These are phyloP conservation scores for Martiniozyma abietophila DNA, from an alignment of 805 yeast species.

Conservation along the genomic window DNA sequence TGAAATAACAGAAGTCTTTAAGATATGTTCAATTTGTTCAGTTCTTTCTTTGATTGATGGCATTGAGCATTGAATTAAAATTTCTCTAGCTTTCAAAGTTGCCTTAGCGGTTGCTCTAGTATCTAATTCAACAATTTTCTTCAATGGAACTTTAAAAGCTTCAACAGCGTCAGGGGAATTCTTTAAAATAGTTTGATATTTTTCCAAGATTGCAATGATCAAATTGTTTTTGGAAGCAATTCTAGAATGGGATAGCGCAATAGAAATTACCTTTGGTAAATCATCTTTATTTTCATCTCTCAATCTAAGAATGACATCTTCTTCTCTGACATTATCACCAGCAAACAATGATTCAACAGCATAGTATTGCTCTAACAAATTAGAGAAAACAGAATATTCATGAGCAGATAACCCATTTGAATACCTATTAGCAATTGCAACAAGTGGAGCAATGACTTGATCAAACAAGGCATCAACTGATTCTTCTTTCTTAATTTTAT, in stretches of 20 bases:
- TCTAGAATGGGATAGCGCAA: conserved; percentile 82
- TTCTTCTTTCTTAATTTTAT: conserved; percentile 42
- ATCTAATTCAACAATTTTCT: conserved; percentile 77
- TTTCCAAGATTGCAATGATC: conserved; percentile 73
- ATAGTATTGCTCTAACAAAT: conserved; percentile 62
- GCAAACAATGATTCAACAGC: conserved; percentile 70
- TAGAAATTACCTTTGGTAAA: conserved; percentile 59
- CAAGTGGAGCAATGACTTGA: conserved; percentile 63
- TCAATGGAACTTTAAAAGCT: conserved; percentile 61
- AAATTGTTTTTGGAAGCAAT: conserved; percentile 90
- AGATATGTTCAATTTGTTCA: conserved; percentile 93
- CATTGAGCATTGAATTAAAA: conserved; percentile 90
- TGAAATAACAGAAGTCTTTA: conserved; percentile 84
- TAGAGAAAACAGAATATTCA: conserved; percentile 68
- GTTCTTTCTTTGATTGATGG: conserved; percentile 95
- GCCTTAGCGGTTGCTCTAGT: conserved; percentile 89
- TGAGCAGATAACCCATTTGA: conserved; percentile 71
- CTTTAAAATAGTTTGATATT: conserved; percentile 72
- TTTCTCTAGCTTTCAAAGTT: conserved; percentile 90
- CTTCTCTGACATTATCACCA: conserved; percentile 71
- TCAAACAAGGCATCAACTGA: conserved; percentile 41
- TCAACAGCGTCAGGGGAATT: conserved; percentile 59
- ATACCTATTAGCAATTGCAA: conserved; percentile 61
- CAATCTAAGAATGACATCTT: conserved; percentile 75
- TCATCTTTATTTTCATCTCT: conserved; percentile 83